Percentiles rank a stretch among this genome's conserved stretches.
These are phyloP conservation scores for Chamaenerion angustifolium DNA, from an alignment of 345 rosid species.

Conservation along the genomic window DNA sequence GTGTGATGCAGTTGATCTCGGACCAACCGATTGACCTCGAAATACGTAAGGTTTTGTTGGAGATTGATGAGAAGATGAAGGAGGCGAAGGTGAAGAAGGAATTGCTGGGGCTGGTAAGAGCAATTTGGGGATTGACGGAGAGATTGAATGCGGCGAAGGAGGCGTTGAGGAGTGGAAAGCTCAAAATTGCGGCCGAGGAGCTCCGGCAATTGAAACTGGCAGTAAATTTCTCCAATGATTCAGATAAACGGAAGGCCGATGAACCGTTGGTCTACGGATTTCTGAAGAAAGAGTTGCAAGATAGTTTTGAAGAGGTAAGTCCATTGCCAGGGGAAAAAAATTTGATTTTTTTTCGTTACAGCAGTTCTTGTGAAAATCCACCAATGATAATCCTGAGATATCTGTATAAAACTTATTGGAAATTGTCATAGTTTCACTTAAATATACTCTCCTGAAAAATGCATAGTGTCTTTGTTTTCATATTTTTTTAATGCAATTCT, in stretches of 20 bases:
- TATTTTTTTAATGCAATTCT: slow-evolving; percentile 21
- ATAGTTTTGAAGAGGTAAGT: slow-evolving; percentile 74
- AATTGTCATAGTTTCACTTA: not conserved
- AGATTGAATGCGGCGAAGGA: slow-evolving; percentile 46
- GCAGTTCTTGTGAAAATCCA: too few relatives aligned
- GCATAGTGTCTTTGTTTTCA: too few relatives aligned
- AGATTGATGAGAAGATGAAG: slow-evolving; percentile 33
- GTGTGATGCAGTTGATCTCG: slow-evolving; percentile 38
- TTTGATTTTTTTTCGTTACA: too few relatives aligned
- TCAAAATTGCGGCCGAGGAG: slow-evolving; percentile 69
- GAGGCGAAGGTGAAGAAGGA: slow-evolving; percentile 57
- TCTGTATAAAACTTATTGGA: too few relatives aligned
- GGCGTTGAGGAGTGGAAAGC: slow-evolving; percentile 40
- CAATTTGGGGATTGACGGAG: slow-evolving; percentile 48
- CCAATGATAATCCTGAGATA: too few relatives aligned
- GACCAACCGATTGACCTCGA: slow-evolving; percentile 53
- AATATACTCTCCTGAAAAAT: not conserved
- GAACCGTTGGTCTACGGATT: slow-evolving; percentile 66
- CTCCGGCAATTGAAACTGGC: slow-evolving; percentile 48
- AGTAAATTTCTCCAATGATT: slow-evolving; percentile 51
- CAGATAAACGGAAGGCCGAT: slow-evolving; percentile 20
- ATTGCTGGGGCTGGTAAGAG: slow-evolving; percentile 42
- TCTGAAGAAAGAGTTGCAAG: slow-evolving; percentile 63
- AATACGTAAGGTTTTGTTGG: slow-evolving; percentile 43
- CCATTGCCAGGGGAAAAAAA: too few relatives aligned